Base-by-base conservation (phyloP, 805 yeast species). In the Saturnispora bothae region DNA sequence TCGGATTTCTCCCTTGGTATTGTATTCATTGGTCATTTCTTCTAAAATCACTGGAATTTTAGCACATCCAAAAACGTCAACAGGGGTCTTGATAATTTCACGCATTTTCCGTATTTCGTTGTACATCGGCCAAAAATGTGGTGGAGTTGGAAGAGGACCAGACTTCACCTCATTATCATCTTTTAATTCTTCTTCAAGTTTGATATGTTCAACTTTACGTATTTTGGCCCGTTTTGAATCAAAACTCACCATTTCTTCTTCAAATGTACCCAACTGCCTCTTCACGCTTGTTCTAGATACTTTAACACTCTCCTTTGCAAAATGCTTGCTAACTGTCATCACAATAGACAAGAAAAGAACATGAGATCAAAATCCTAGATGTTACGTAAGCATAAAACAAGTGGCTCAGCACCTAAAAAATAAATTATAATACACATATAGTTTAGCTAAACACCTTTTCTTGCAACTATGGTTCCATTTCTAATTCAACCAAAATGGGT, bases 1-100 rank as follows among this genome's bases (percentile, higher is more conserved):
- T 14, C 21, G 27, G 10, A 40, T 34, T 4, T 34, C 23, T 4
- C 43, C 42, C 6, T 34, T 42, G 10, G 27, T n/a, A 15, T 23
- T 30, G 18, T 19, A 44, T 31, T 28, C 10, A n/a, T 41, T 54
- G 7, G 50, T 45, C 1, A 50, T 43, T 3, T 50, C 59, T 6
- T 69, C 58, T 14, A 72, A 61, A 4, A 66, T 56, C 17, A 63
- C 60, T 0, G 77, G 73, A 34, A 73, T 64, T 21, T 66, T 64
- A 18, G 81, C 86, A 55, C 95, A 85, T 5, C 96, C 96, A 71
- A 83, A 76, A 0, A 76, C 67, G 53, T 88, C 96, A 2, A 88
- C 96, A 0, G 96, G 96, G 0, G 96, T 76, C n/a, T 60, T 57
- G 12, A 79, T 66, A 36, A 66, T 64, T 3, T 66, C 48, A 42